Percentiles rank a stretch among this genome's conserved stretches.
Conservation (phyloP, 345 rosid genomes). For the Gossypium rotundifolium region DNA sequence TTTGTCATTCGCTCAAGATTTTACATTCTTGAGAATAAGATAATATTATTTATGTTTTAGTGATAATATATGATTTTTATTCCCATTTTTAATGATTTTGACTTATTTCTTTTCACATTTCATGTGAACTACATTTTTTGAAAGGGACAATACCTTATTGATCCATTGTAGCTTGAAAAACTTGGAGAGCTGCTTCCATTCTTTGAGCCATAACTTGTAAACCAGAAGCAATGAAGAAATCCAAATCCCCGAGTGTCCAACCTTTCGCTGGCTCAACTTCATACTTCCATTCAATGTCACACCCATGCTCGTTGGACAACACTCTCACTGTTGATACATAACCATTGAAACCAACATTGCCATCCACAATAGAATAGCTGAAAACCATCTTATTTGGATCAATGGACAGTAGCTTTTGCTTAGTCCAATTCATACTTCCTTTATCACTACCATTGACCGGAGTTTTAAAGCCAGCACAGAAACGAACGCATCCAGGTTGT, state of each 20-base stretch:
- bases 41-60: too few species aligned
- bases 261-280: slow-evolving; percentile 39
- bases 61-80: too few species aligned
- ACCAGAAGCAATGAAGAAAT: slow-evolving; percentile 25
- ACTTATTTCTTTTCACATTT: too few species aligned
- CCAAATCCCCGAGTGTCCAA: slow-evolving; percentile 36
- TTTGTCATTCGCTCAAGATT: too few species aligned
- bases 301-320: slow-evolving; percentile 18
- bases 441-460: slow-evolving; percentile 12
- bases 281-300: slow-evolving; percentile 35
- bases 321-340: slow-evolving; percentile 32
- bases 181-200: slow-evolving; percentile 33
- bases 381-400: slow-evolving; percentile 21
- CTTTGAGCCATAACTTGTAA: slow-evolving; percentile 39
- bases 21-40: too few species aligned
- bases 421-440: slow-evolving; percentile 30
- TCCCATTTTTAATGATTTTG: too few species aligned
- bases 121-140: too few species aligned
- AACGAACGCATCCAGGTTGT: slow-evolving; percentile 45
- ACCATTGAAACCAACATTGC: slow-evolving; percentile 36
- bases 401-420: slow-evolving; percentile 38
- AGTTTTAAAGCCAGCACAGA: slow-evolving; percentile 47
- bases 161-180: slow-evolving; percentile 2
- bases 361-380: slow-evolving; percentile 29
- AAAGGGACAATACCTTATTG: too few species aligned